Evolutionary conservation across 2,329 filamentous ascomycete genomes (phyloP).

Genomic region (Talaromyces islandicus): DNA sequence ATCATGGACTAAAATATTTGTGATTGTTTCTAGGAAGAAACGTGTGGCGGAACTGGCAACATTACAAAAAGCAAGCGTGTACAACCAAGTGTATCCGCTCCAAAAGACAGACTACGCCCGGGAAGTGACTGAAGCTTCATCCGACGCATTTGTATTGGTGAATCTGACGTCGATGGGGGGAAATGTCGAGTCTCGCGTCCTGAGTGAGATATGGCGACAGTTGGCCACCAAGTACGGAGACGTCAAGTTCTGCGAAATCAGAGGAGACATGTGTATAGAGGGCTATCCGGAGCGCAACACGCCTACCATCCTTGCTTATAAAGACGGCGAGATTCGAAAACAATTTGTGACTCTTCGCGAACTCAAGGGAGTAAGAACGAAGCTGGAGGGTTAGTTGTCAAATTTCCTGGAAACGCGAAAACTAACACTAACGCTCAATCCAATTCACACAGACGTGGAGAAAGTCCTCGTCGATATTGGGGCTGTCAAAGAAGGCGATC

Average conservation of each 20-base stretch:
- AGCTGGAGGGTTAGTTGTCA: slow-evolving; percentile 47
- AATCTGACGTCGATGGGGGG: slow-evolving; percentile 71
- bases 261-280: slow-evolving; percentile 87
- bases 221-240: slow-evolving; percentile 82
- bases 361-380: slow-evolving; percentile 65
- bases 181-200: slow-evolving; percentile 77
- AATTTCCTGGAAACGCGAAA: background rate
- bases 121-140: slow-evolving; percentile 87
- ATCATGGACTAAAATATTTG: background rate
- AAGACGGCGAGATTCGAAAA: slow-evolving; percentile 83
- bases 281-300: slow-evolving; percentile 94
- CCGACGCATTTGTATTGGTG: slow-evolving; percentile 62
- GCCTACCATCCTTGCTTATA: slow-evolving; percentile 88
- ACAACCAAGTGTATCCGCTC: slow-evolving; percentile 87
- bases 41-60: slow-evolving; percentile 75
- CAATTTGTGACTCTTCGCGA: slow-evolving; percentile 87
- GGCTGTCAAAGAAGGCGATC: slow-evolving; percentile 70
- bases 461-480: slow-evolving; percentile 74
- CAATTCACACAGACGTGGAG: slow-evolving; percentile 57
- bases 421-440: slow-evolving; percentile 1
- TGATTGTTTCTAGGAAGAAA: slow-evolving; percentile 52
- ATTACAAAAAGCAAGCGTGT: slow-evolving; percentile 69
- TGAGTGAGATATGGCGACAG: slow-evolving; percentile 80
- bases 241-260: slow-evolving; percentile 96
- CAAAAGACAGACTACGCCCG: slow-evolving; percentile 89